phyloP scores from a whole-genome alignment of 208 protist genomes.

The Novymonas esmeraldas region DNA sequence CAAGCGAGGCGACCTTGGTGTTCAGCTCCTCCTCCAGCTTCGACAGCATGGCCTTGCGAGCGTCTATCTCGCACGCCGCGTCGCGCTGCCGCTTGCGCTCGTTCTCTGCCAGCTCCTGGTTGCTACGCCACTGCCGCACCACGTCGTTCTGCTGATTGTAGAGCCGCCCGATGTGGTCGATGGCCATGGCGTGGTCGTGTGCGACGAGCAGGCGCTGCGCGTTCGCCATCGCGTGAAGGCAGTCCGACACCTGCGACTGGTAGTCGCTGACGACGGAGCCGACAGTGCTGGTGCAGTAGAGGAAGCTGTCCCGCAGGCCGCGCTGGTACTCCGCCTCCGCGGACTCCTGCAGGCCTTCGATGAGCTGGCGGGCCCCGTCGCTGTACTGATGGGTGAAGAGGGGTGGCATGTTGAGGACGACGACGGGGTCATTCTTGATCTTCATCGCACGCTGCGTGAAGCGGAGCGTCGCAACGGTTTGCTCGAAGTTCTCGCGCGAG shows the following conservation, averaged over 20 bases:
- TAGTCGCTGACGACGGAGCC: slow-evolving; percentile 52
- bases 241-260: slow-evolving; percentile 65
- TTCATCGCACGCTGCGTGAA: slow-evolving; percentile 91
- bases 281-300: slow-evolving; percentile 60
- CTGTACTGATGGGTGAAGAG: slow-evolving; percentile 87
- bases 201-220: slow-evolving; percentile 81
- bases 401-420: slow-evolving; percentile 76
- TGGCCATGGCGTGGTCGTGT: slow-evolving; percentile 72
- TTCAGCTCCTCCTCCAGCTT: slow-evolving; percentile 53
- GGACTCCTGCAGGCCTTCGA: slow-evolving; percentile 47
- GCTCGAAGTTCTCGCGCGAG: slow-evolving; percentile 82
- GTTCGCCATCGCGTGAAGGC: slow-evolving; percentile 69
- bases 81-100: slow-evolving; percentile 64
- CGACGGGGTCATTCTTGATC: slow-evolving; percentile 90
- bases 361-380: slow-evolving; percentile 47
- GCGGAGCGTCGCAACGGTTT: slow-evolving; percentile 82
- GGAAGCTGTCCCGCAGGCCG: slow-evolving; percentile 72
- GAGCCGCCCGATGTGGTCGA: slow-evolving; percentile 64
- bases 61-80: slow-evolving; percentile 40
- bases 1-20: slow-evolving; percentile 36
- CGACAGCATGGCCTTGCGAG: slow-evolving; percentile 43
- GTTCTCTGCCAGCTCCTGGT: slow-evolving; percentile 43
- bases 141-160: slow-evolving; percentile 64
- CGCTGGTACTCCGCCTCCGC: slow-evolving; percentile 66
- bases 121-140: slow-evolving; percentile 36